phyloP scores from a whole-genome alignment of 164 flowering plant species.

The Sedum album region DNA sequence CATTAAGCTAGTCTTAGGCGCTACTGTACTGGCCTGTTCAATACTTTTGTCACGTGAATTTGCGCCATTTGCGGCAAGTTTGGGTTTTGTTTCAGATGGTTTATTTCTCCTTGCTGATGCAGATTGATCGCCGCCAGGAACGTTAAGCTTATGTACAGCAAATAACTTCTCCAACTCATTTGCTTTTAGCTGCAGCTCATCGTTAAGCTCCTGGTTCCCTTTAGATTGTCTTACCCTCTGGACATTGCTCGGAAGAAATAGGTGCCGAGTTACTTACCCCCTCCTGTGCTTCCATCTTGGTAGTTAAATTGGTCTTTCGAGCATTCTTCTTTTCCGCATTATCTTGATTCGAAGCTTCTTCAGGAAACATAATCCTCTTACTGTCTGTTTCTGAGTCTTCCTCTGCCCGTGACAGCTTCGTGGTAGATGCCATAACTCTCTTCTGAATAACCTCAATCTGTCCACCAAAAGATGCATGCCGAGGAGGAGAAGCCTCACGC shows the following conservation, averaged over 20 bases:
- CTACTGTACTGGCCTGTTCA: slow-evolving; percentile 11
- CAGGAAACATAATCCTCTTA: slow-evolving; percentile 38
- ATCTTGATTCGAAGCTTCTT: slow-evolving; percentile 37
- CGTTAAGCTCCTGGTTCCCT: slow-evolving; percentile 81
- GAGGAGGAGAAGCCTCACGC: slow-evolving; percentile 24
- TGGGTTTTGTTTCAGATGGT: slow-evolving; percentile 32
- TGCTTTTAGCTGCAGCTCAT: slow-evolving; percentile 88
- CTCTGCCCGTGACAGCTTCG: slow-evolving; percentile 18
- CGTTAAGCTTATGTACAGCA: slow-evolving; percentile 89
- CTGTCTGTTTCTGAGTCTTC: slow-evolving; percentile 35
- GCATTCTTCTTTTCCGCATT: slow-evolving; percentile 29
- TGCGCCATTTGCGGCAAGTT: slow-evolving; percentile 21
- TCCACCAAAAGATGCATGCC: slow-evolving; percentile 18
- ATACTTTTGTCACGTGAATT: slow-evolving; percentile 19
- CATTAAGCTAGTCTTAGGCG: slow-evolving; percentile 18
- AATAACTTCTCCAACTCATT: slow-evolving; percentile 93
- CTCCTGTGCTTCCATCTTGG: slow-evolving; percentile 29
- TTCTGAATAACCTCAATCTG: slow-evolving; percentile 26
- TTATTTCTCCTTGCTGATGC: slow-evolving; percentile 45
- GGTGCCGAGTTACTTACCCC: slow-evolving; percentile 17
- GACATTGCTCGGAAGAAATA: slow-evolving; percentile 33
- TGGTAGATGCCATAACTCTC: slow-evolving; percentile 20
- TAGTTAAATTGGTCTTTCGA: slow-evolving; percentile 18
- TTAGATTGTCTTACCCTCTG: slow-evolving; percentile 65
- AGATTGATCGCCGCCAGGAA: slow-evolving; percentile 67